Percentiles rank a stretch among this genome's conserved stretches.
These are phyloP conservation scores for Aspergillus sclerotioniger DNA, from an alignment of 495 filamentous ascomycete species.

Conservation along the genomic window DNA sequence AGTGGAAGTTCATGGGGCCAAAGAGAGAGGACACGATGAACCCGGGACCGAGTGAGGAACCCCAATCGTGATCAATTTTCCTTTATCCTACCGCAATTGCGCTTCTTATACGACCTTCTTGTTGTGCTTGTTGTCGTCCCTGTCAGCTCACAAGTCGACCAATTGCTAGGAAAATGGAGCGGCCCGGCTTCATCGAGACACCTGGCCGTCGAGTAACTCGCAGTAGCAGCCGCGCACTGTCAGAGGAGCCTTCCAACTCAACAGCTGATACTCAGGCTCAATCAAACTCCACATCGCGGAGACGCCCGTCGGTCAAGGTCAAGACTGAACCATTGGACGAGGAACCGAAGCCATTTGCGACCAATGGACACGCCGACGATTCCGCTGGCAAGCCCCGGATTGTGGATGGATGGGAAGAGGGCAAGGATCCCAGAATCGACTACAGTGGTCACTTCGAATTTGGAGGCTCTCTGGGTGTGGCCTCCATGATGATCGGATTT, in stretches of 20 bases:
- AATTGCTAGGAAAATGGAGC: constrained; percentile 51
- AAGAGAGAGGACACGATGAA: constrained; percentile 11
- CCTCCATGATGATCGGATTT: constrained; percentile 86
- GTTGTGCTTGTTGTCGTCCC: constrained; percentile 2
- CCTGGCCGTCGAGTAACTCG: constrained; percentile 47
- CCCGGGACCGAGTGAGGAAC: neutral
- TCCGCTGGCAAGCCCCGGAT: constrained; percentile 38
- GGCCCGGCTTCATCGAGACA: constrained; percentile 57
- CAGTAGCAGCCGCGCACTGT: constrained; percentile 44
- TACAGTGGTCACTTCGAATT: constrained; percentile 83
- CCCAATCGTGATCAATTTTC: neutral
- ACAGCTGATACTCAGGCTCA: constrained; percentile 19
- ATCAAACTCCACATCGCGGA: constrained; percentile 33
- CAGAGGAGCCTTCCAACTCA: constrained; percentile 35
- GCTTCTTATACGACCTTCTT: constrained; percentile 1
- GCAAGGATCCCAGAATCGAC: constrained; percentile 75
- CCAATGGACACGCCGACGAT: constrained; percentile 42
- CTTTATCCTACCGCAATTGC: neutral
- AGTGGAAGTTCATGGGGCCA: constrained; percentile 14
- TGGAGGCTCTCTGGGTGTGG: constrained; percentile 74
- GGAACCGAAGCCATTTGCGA: constrained; percentile 23
- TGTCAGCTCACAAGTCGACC: constrained; percentile 1
- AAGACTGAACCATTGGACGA: constrained; percentile 33
- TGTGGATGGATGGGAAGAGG: constrained; percentile 65
- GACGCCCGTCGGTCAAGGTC: constrained; percentile 32